Conservation (phyloP, 495 filamentous ascomycete genomes). For the Penicillium canariense region DNA sequence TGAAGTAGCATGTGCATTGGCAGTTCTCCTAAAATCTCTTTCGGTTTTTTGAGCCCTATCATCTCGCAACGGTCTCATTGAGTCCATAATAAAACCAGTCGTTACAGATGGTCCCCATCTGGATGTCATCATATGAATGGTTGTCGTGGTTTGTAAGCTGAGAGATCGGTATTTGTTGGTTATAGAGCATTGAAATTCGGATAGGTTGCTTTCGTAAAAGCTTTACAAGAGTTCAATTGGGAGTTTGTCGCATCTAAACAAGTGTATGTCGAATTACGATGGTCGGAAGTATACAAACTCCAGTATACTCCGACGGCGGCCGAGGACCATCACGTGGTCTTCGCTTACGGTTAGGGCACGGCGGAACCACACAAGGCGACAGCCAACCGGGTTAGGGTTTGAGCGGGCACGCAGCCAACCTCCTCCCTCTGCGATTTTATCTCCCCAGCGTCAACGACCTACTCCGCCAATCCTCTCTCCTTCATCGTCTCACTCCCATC, state of each 20-base stretch:
- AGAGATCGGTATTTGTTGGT: neutral
- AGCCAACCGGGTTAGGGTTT: slow-evolving; percentile 44
- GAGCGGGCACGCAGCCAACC: slow-evolving; percentile 34
- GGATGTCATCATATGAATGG: neutral
- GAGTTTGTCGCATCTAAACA: no score
- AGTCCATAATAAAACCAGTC: neutral
- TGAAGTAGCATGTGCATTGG: neutral
- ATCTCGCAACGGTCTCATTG: no score
- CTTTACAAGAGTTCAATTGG: no score
- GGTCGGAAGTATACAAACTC: neutral
- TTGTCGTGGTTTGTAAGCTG: no score
- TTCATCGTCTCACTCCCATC: slow-evolving; percentile 50
- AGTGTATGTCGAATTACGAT: neutral
- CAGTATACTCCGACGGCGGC: neutral
- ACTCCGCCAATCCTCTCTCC: slow-evolving; percentile 46
- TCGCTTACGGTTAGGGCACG: slow-evolving; percentile 44
- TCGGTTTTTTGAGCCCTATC: no score
- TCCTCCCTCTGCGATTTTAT: slow-evolving; percentile 46
- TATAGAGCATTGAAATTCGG: neutral
- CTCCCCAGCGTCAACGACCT: slow-evolving; percentile 50
- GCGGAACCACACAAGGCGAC: slow-evolving; percentile 37
- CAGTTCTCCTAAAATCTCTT: neutral
- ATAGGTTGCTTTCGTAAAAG: no score
- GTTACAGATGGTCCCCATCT: neutral
- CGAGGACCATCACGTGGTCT: slow-evolving; percentile 18